Evolutionary conservation across 1,284 basidiomycete genomes (phyloP).

Genomic region (Apiotrichum montevideense): DNA sequence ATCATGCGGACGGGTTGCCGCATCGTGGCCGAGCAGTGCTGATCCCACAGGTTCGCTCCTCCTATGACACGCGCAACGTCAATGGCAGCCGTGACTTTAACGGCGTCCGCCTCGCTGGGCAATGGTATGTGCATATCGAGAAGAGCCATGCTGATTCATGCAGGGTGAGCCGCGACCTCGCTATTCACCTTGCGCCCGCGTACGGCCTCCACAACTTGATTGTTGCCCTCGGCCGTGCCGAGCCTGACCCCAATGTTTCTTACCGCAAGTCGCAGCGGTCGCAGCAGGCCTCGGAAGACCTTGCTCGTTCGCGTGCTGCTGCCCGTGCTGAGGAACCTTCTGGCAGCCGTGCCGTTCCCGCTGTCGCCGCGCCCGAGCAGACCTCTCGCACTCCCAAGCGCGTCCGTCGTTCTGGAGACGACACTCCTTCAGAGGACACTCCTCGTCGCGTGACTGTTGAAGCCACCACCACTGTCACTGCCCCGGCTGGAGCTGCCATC

Average conservation of each 20-base stretch:
- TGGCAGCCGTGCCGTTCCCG: conserved; percentile 9
- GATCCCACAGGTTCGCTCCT: conserved; percentile 44
- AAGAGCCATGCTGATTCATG: background rate
- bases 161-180: conserved; percentile 69
- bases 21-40: background rate
- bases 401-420: conserved; percentile 17
- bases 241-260: conserved; percentile 66
- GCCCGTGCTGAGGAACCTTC: background rate
- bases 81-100: conserved; percentile 66
- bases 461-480: conserved; percentile 41
- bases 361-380: conserved; percentile 14
- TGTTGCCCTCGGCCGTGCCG: conserved; percentile 60
- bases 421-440: conserved; percentile 9
- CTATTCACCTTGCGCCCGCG: conserved; percentile 51
- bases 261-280: conserved; percentile 60
- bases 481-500: conserved; percentile 27
- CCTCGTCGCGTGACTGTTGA: conserved; percentile 34
- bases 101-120: conserved; percentile 70
- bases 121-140: conserved; percentile 50
- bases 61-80: conserved; percentile 69
- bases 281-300: conserved; percentile 41
- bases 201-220: conserved; percentile 55
- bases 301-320: conserved; percentile 18
- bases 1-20: background rate
- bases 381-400: conserved; percentile 35